Conservation (phyloP, 208 protist genomes). For the Leishmania tarentolae region DNA sequence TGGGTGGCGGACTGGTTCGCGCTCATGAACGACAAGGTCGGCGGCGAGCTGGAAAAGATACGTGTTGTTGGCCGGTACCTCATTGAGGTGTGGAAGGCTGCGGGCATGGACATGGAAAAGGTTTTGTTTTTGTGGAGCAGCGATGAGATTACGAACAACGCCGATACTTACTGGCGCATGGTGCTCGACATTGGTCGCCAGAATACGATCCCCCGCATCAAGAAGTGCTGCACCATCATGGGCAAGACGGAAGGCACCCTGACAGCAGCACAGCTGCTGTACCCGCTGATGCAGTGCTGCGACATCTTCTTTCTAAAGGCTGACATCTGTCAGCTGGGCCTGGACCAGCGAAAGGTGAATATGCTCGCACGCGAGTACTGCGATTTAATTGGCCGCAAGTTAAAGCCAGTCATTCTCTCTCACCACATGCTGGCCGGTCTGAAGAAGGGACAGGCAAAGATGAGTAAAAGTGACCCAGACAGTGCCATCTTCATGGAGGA, state of each 20-base stretch:
- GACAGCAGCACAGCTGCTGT: slow-evolving; percentile 98
- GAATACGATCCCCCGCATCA: slow-evolving; percentile 96
- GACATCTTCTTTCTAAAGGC: slow-evolving; percentile 99
- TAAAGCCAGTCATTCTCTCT: slow-evolving; percentile 98
- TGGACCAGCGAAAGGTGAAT: slow-evolving; percentile 99
- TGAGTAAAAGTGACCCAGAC: slow-evolving; percentile 98
- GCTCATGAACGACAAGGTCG: slow-evolving; percentile 99
- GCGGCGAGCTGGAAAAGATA: slow-evolving; percentile 98
- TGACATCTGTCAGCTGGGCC: slow-evolving; percentile 99
- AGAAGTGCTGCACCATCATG: slow-evolving; percentile 99
- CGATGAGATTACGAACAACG: slow-evolving; percentile 96
- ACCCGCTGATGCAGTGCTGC: slow-evolving; percentile 99
- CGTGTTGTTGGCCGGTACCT: slow-evolving; percentile 96
- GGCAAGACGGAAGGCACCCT: slow-evolving; percentile 96
- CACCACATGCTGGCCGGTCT: slow-evolving; percentile 98
- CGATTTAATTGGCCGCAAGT: slow-evolving; percentile 86
- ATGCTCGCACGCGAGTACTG: slow-evolving; percentile 99
- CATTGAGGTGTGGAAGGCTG: slow-evolving; percentile 99
- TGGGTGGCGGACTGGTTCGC: slow-evolving; percentile 99
- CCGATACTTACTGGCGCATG: slow-evolving; percentile 95
- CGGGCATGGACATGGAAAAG: slow-evolving; percentile 97
- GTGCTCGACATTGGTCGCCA: slow-evolving; percentile 98
- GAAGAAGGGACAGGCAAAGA: slow-evolving; percentile 97
- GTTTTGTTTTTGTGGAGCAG: slow-evolving; percentile 98
- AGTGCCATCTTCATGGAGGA: slow-evolving; percentile 99